Evolutionary conservation across 208 protist genomes (phyloP), one percentile per base, ranked within the genome.

Genomic region (Crithidia mellificae): DNA sequence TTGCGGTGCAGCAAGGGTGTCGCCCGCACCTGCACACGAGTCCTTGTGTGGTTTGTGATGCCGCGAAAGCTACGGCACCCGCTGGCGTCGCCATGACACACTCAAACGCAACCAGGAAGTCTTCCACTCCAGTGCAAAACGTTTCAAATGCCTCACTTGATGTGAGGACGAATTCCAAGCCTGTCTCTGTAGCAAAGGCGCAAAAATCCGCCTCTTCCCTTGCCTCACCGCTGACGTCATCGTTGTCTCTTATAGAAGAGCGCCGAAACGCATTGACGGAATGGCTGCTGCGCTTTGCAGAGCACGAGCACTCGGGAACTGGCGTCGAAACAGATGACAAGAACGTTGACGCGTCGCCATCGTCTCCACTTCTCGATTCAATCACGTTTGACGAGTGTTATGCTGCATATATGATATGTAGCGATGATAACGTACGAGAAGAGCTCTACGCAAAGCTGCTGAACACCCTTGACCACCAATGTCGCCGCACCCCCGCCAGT

Each of bases 1-100:
- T 12, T 12, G 5, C 24, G 15, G 59, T 32, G 38, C 17, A 34
- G 36, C 15, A 41, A 15, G 44, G 44, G 2, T 90, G 77, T 57
- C 70, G 65, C 2, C 78, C 78, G 5, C 85, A 90, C 55, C 15
- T 90, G 57, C 85, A 90, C 68, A 49, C 14, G 19, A 56, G 29
- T 6, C 63, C 65, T 1, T 90, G 85, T 58, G 55, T 55, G 24
- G 78, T 90, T 34, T 90, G 85, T 43, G 36, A 25, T 6, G 25
- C 70, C 0, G 70, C 70, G 3, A 32, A 20, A n/a, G n/a, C 61
- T 5, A 25, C 34, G 41, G 14, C 2, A 2, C 1, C 27, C 17
- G 20, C 51, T 6, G 46, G 17, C 25, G 14, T 29, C 22, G 14
- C 9, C 9, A 11, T 15, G 19, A 14, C n/a, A 43, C 32, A 15